A percentile compares a stretch with the other conserved stretches of the same genome.
phyloP scores from a whole-genome alignment of 768 basidiomycete genomes.

The Thelephora ganbajun region DNA sequence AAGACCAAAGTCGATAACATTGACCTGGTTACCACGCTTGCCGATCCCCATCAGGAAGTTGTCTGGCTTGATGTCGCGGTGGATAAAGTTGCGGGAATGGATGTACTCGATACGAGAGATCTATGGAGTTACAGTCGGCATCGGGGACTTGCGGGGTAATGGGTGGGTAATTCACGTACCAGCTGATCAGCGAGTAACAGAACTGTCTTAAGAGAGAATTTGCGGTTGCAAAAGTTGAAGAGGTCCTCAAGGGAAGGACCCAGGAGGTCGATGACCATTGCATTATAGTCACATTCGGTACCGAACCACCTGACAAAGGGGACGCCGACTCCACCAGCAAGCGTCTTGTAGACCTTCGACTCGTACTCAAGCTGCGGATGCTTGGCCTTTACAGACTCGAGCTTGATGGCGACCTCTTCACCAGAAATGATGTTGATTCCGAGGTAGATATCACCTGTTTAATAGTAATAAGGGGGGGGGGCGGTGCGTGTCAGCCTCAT shows the following conservation, averaged over 20 bases:
- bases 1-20: conserved; percentile 94
- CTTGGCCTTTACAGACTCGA: conserved; percentile 99
- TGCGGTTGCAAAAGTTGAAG: conserved; percentile 94
- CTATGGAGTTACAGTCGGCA: conserved; percentile 24
- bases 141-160: conserved; percentile 5
- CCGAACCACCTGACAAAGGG: conserved; percentile 96
- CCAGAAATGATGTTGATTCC: conserved; percentile 99
- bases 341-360: conserved; percentile 90
- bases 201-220: conserved; percentile 95
- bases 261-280: conserved; percentile 96
- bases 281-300: conserved; percentile 97
- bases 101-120: conserved; percentile 99
- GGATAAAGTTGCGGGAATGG: conserved; percentile 97
- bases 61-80: conserved; percentile 98
- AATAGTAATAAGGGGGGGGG: conserved; percentile 2
- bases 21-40: conserved; percentile 99
- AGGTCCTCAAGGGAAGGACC: conserved; percentile 85
- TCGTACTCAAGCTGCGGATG: conserved; percentile 99
- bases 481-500: not conserved
- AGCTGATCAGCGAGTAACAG: conserved; percentile 93
- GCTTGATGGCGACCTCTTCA: conserved; percentile 99
- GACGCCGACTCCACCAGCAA: conserved; percentile 96
- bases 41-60: conserved; percentile 99
- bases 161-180: conserved; percentile 30
- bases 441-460: conserved; percentile 90